Percentiles rank a stretch among this genome's conserved stretches.
phyloP scores from a whole-genome alignment of 257 asterid species.

The Nicotiana sylvestris region DNA sequence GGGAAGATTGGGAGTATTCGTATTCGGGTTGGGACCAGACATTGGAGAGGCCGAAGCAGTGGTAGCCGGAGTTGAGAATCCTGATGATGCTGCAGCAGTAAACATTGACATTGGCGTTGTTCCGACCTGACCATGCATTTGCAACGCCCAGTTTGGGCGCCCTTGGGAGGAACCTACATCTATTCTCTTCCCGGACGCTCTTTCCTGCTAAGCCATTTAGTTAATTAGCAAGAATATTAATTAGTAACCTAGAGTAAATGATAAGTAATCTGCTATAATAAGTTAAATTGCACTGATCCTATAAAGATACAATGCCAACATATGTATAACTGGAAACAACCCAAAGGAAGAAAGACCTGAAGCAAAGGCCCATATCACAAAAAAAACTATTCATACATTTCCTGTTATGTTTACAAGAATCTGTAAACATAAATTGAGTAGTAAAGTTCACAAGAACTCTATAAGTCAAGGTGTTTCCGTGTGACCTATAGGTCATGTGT shows the following conservation, averaged over 20 bases:
- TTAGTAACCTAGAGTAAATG: background rate
- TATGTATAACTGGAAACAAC: background rate
- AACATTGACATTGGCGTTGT: conserved; percentile 33
- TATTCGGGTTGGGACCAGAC: conserved; percentile 7
- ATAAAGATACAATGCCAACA: background rate
- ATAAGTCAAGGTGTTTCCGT: too few species aligned
- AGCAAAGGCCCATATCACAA: background rate
- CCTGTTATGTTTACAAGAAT: background rate
- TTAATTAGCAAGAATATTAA: background rate
- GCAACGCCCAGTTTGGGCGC: conserved; percentile 41
- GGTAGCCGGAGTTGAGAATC: conserved; percentile 62
- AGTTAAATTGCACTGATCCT: background rate
- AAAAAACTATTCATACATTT: background rate
- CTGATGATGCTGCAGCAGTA: conserved; percentile 85
- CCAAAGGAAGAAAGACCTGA: background rate
- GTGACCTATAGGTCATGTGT: too few species aligned
- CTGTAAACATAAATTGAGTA: background rate
- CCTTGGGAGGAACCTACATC: conserved; percentile 33
- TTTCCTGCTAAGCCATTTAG: conserved; percentile 31
- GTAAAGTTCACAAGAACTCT: too few species aligned
- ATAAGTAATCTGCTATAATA: background rate
- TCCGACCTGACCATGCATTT: conserved; percentile 32
- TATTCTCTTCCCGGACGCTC: conserved; percentile 23
- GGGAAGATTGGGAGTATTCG: conserved; percentile 26
- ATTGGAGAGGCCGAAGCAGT: conserved; percentile 22